Conservation (phyloP, 148 eudicot genomes). For the Vaccinium vitisidaea region DNA sequence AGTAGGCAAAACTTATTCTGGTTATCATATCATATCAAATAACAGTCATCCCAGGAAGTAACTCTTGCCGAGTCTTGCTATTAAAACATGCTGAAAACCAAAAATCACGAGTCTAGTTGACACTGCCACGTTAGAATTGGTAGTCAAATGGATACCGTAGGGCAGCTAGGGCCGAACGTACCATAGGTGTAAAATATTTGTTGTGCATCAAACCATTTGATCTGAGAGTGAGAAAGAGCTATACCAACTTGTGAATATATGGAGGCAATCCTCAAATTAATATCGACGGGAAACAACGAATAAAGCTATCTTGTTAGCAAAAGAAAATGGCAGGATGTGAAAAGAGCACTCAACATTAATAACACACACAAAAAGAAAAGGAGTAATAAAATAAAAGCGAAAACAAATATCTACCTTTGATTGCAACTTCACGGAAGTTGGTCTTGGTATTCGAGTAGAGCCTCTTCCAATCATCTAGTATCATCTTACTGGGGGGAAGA, state of each 20-base stretch:
- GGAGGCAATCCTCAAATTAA: not conserved
- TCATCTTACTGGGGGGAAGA: slow-evolving; percentile 82
- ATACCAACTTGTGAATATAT: not conserved
- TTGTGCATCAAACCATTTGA: not conserved
- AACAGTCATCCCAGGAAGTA: not conserved
- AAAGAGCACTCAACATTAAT: not conserved
- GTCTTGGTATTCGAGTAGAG: slow-evolving; percentile 82
- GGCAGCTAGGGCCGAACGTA: not conserved
- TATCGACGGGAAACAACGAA: not conserved
- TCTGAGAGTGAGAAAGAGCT: not conserved
- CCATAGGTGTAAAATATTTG: not conserved
- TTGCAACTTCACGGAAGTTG: slow-evolving; percentile 90
- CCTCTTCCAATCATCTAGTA: slow-evolving; percentile 90
- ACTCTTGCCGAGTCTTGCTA: not conserved
- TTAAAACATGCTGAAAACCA: slow-evolving; percentile 8
- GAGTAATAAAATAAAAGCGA: not conserved
- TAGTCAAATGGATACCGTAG: not conserved
- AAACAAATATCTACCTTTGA: slow-evolving; percentile 65
- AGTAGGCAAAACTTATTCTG: not conserved
- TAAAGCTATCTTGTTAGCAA: not conserved
- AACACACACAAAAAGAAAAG: not conserved
- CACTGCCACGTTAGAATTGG: not conserved
- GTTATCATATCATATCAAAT: not conserved
- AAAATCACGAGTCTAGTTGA: not conserved
- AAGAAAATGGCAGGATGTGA: not conserved